A percentile compares a stretch with the other conserved stretches of the same genome.
Conservation (phyloP, 2,329 filamentous ascomycete genomes). For the Colletotrichum orbiculare region DNA sequence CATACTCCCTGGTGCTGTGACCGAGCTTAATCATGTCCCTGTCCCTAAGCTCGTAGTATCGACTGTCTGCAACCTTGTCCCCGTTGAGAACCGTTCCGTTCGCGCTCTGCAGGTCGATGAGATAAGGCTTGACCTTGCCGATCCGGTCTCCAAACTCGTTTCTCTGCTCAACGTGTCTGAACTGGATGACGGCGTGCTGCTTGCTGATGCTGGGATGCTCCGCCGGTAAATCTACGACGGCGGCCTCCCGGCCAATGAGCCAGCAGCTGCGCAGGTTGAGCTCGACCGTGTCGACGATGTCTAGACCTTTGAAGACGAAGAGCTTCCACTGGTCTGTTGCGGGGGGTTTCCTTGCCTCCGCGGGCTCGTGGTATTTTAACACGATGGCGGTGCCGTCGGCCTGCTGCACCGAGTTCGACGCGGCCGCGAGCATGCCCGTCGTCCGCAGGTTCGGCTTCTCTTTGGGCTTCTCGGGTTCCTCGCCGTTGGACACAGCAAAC, state of each 20-base stretch:
- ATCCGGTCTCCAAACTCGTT: constrained; percentile 89
- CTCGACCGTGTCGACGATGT: constrained; percentile 84
- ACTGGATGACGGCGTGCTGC: constrained; percentile 96
- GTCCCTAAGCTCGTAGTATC: constrained; percentile 87
- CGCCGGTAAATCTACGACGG: constrained; percentile 84
- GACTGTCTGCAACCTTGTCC: constrained; percentile 75
- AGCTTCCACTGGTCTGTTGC: constrained; percentile 85
- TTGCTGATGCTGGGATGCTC: constrained; percentile 95
- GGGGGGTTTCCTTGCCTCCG: constrained; percentile 90
- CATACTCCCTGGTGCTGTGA: constrained; percentile 89
- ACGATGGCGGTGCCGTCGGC: constrained; percentile 79
- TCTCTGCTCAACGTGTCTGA: constrained; percentile 83
- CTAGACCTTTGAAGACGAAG: constrained; percentile 89
- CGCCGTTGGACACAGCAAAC: constrained; percentile 66
- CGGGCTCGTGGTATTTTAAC: constrained; percentile 95
- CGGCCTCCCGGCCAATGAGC: constrained; percentile 84
- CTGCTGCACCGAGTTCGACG: constrained; percentile 81
- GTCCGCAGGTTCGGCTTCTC: constrained; percentile 88
- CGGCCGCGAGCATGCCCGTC: constrained; percentile 86
- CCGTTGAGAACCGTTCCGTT: constrained; percentile 90
- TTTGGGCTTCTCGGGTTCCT: constrained; percentile 69
- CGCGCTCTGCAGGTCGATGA: constrained; percentile 93
- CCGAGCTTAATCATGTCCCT: constrained; percentile 93
- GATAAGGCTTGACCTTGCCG: constrained; percentile 84
- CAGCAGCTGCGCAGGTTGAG: constrained; percentile 85